phyloP scores from a whole-genome alignment of 768 basidiomycete genomes.

The Cyclocybe aegerita region DNA sequence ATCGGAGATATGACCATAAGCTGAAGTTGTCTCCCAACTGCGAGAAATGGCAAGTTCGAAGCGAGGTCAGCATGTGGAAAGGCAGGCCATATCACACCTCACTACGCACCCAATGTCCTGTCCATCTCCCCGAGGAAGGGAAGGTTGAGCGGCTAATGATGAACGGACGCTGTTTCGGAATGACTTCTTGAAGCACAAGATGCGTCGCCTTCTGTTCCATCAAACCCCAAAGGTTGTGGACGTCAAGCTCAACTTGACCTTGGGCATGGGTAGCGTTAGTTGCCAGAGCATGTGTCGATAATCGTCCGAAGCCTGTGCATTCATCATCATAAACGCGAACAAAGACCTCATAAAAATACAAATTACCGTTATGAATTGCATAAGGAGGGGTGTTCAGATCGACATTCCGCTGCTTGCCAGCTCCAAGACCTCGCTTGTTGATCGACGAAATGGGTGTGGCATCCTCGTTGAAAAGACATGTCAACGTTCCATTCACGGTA shows the following conservation, averaged over 20 bases:
- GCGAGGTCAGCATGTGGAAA: conserved; percentile 11
- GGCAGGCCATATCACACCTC: conserved; percentile 1
- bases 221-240: conserved; percentile 70
- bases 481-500: conserved; percentile 64
- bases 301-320: conserved; percentile 42
- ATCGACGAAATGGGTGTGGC: conserved; percentile 19
- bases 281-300: conserved; percentile 58
- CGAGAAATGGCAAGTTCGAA: background rate
- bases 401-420: conserved; percentile 43
- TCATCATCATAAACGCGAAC: conserved; percentile 1
- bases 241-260: conserved; percentile 63
- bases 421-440: conserved; percentile 47
- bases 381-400: conserved; percentile 64
- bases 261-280: conserved; percentile 71
- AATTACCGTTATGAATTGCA: conserved; percentile 67
- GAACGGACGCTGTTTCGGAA: conserved; percentile 66
- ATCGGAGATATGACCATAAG: conserved; percentile 70
- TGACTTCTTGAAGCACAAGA: conserved; percentile 51
- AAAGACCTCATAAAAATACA: background rate
- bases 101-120: conserved; percentile 64
- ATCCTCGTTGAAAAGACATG: conserved; percentile 33
- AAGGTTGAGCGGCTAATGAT: conserved; percentile 71
- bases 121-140: conserved; percentile 66
- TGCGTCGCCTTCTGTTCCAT: conserved; percentile 72
- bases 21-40: conserved; percentile 79